Evolutionary conservation across 1,284 basidiomycete species (phyloP), one percentile per base, ranked within the genome.

Genomic region (Ganoderma multipileum): DNA sequence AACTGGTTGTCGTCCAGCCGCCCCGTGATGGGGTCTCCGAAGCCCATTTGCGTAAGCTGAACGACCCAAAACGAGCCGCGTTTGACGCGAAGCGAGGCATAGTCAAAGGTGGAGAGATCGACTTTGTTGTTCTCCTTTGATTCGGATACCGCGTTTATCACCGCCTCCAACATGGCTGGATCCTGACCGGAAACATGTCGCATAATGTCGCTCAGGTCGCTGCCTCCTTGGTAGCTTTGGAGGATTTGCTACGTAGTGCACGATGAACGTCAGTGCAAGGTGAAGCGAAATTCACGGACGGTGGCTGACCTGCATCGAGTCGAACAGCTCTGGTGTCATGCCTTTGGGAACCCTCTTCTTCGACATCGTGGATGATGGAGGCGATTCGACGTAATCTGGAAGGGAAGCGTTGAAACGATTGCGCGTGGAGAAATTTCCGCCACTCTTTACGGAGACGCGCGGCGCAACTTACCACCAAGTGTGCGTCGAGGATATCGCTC

Each of bases 1-100:
- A 67, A 63, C n/a, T 68, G 41, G 12, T 60, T 59, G 14, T 72
- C 65, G 3, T 14, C 26, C 2, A 54, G 11, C 18, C 63, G 67
- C 9, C 63, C 63, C 8, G 20, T 58, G 14, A 26, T 50, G 4
- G 41, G 28, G 20, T 63, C 67, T 59, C 61, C 61, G 60, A 73
- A 76, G 23, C 72, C 72, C 60, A 67, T 68, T 14, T 68, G 67
- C 12, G 36, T 62, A 23, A 81, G 68, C 65, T 80, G 80, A 16
- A 81, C 67, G 7, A 79, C 75, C 80, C 80, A 81, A 68, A 78
- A 76, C 4, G 79, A 75, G 23, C 75, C 71, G 38, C 70, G 75
- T 9, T 72, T 72, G 30, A 81, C 77, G 3, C 75, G 75, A 1
- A 71, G 64, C 9, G 72, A 70, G 11, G 72, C 66, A 65, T 75